A percentile compares a stretch with the other conserved stretches of the same genome.
Conservation (phyloP, 495 filamentous ascomycete genomes). For the Neurospora africana region DNA sequence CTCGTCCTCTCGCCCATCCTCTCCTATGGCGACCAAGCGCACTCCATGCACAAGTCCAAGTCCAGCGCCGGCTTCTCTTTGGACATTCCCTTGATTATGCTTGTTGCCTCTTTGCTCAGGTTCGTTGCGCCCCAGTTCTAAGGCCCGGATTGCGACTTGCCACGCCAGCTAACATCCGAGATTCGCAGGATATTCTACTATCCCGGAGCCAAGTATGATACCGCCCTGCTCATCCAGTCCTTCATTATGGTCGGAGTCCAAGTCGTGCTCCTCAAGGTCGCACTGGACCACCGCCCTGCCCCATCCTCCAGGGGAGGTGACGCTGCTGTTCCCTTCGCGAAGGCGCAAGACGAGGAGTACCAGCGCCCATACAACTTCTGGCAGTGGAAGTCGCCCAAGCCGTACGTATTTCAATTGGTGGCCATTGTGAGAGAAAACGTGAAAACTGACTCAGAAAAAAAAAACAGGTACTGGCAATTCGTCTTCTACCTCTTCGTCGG, state of each 20-base stretch:
- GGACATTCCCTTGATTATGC: constrained; percentile 96
- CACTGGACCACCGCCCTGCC: constrained; percentile 75
- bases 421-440: not conserved
- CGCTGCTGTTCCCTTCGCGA: constrained; percentile 43
- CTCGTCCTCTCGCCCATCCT: constrained; percentile 75
- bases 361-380: constrained; percentile 81
- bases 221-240: constrained; percentile 71
- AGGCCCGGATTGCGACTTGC: not conserved
- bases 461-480: constrained; percentile 74
- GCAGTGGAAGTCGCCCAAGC: constrained; percentile 77
- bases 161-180: constrained; percentile 7
- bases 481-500: constrained; percentile 57
- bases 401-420: constrained; percentile 38
- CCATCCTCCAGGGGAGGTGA: constrained; percentile 46
- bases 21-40: constrained; percentile 85
- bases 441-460: constrained; percentile 5
- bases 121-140: constrained; percentile 28
- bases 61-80: constrained; percentile 78
- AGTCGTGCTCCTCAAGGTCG: constrained; percentile 73
- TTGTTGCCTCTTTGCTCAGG: constrained; percentile 85
- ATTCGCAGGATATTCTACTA: constrained; percentile 75
- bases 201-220: constrained; percentile 77
- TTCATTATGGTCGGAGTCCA: constrained; percentile 81
- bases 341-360: constrained; percentile 39
- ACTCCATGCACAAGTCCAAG: constrained; percentile 70